Percentiles rank a stretch among this genome's conserved stretches.
These are phyloP conservation scores for Geranium incanum DNA, from an alignment of 441 rosid genomes.

Conservation along the genomic window DNA sequence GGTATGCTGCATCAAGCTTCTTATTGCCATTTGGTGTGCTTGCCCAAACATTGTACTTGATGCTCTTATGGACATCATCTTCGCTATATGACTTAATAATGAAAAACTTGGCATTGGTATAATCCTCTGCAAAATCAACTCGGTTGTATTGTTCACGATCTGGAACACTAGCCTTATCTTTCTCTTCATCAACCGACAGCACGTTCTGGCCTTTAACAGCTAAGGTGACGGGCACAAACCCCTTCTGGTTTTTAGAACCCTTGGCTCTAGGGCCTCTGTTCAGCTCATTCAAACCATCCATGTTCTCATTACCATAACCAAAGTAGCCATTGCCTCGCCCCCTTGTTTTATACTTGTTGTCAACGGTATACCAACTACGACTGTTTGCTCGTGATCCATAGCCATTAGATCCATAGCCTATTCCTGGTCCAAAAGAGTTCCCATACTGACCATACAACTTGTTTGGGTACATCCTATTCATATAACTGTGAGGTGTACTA, in stretches of 20 bases:
- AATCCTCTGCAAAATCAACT: constrained; percentile 57
- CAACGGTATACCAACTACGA: constrained; percentile 55
- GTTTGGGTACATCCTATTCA: constrained; percentile 57
- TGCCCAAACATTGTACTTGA: constrained; percentile 85
- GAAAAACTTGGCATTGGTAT: constrained; percentile 61
- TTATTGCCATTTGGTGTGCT: constrained; percentile 91
- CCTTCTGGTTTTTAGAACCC: constrained; percentile 51
- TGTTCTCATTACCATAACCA: constrained; percentile 51
- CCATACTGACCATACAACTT: constrained; percentile 67
- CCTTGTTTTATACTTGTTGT: constrained; percentile 51
- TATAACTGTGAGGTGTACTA: constrained; percentile 34
- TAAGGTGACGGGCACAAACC: constrained; percentile 26
- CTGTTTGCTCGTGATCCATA: constrained; percentile 57
- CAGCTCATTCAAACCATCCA: constrained; percentile 75
- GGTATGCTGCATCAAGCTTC: constrained; percentile 82
- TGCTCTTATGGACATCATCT: constrained; percentile 89
- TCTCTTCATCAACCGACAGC: constrained; percentile 32
- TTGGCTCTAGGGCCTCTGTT: constrained; percentile 86
- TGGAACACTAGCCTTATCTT: constrained; percentile 36
- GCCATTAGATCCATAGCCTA: constrained; percentile 51
- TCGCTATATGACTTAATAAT: constrained; percentile 88
- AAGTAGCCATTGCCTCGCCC: constrained; percentile 61
- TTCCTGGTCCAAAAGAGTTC: constrained; percentile 48
- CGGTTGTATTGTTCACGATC: constrained; percentile 57
- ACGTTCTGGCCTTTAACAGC: constrained; percentile 42